These are phyloP conservation scores for Sungouiella blattae DNA, from an alignment of 805 yeast species.

Conservation along the genomic window DNA sequence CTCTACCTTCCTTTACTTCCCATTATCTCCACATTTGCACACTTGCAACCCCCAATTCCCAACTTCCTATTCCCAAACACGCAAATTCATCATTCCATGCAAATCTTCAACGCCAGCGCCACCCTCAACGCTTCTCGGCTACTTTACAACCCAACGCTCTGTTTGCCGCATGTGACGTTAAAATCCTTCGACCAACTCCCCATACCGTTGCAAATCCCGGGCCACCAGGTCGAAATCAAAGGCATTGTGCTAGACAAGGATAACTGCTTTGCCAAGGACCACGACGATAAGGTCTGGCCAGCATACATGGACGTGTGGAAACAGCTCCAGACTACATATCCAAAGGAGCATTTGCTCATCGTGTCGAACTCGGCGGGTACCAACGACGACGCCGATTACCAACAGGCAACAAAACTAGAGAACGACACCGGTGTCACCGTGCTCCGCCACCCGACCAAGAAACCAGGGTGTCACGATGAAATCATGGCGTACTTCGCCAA, in stretches of 20 bases:
- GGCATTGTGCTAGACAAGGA: slow-evolving; percentile 91
- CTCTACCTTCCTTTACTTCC: too few species aligned
- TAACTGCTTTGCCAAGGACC: slow-evolving; percentile 88
- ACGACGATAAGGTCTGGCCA: slow-evolving; percentile 77
- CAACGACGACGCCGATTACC: slow-evolving; percentile 57
- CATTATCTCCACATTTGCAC: not conserved
- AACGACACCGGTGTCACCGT: slow-evolving; percentile 64
- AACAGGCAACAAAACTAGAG: slow-evolving; percentile 64
- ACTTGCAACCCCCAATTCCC: not conserved
- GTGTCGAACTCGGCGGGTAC: slow-evolving; percentile 96
- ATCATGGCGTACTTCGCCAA: slow-evolving; percentile 56
- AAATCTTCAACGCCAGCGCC: slow-evolving; percentile 66
- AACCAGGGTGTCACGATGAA: slow-evolving; percentile 77
- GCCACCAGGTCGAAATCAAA: slow-evolving; percentile 41
- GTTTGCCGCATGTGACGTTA: slow-evolving; percentile 60
- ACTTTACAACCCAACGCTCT: slow-evolving; percentile 59
- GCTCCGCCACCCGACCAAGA: slow-evolving; percentile 67
- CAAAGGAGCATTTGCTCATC: slow-evolving; percentile 61
- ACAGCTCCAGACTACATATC: slow-evolving; percentile 50
- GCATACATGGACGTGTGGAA: slow-evolving; percentile 59
- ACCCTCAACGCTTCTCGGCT: slow-evolving; percentile 64
- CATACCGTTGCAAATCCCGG: slow-evolving; percentile 45
- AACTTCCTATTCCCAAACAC: not conserved
- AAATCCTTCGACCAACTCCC: slow-evolving; percentile 58
- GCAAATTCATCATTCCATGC: slow-evolving; percentile 8